Evolutionary conservation across 2,329 filamentous ascomycete genomes (phyloP).

Genomic region (Fusarium dlaminii): DNA sequence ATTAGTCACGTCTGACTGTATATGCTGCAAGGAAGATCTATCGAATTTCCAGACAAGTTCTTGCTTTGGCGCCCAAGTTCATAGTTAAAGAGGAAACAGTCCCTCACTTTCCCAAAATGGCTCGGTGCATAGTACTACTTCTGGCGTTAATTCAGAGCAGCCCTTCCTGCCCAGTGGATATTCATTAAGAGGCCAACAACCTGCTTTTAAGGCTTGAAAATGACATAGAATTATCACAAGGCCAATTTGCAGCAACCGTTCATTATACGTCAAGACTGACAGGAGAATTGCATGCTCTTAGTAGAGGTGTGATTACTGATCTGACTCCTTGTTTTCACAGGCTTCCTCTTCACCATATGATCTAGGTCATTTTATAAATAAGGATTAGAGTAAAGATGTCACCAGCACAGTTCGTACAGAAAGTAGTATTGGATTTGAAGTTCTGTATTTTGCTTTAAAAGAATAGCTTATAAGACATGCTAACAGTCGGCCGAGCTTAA

Average conservation of each 20-base stretch:
- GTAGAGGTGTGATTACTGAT: no score
- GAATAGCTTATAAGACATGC: no score
- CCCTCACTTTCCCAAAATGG: neutral
- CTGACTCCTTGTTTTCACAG: neutral
- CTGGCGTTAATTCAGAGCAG: neutral
- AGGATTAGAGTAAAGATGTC: no score
- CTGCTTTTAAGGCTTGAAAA: neutral
- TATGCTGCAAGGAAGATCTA: neutral
- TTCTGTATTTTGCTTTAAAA: no score
- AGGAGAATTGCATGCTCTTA: neutral
- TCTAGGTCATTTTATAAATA: no score
- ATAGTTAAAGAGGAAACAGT: neutral
- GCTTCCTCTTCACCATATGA: neutral
- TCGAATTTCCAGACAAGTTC: neutral
- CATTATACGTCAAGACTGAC: neutral
- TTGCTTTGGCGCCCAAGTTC: neutral
- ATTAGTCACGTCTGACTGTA: neutral
- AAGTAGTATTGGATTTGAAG: no score
- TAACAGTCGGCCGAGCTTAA: neutral
- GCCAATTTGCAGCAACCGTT: neutral
- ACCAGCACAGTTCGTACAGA: no score
- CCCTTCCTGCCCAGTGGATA: neutral
- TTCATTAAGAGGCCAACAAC: neutral
- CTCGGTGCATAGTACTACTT: neutral
- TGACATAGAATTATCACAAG: neutral